Conservation (phyloP, 2,329 filamentous ascomycete species). For the Atkinsonella texensis region DNA sequence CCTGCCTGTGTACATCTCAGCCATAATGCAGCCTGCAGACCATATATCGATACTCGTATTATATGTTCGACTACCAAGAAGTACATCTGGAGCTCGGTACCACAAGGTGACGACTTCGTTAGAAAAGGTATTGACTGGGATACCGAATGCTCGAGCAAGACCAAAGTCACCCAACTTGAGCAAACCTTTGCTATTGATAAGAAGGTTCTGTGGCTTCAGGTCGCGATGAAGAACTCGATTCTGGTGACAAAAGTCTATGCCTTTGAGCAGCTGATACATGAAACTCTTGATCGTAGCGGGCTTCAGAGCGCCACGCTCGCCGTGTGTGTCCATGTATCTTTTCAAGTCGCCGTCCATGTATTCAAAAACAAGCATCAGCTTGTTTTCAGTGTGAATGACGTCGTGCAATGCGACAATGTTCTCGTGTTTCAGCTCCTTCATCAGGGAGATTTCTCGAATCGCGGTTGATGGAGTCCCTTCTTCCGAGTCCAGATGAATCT, state of each 20-base stretch:
- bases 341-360: constrained; percentile 98
- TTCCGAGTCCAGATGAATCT: constrained; percentile 97
- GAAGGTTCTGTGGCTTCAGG: constrained; percentile 88
- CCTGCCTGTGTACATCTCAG: constrained; percentile 95
- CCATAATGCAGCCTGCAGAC: constrained; percentile 99
- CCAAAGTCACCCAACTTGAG: constrained; percentile 93
- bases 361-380: constrained; percentile 98
- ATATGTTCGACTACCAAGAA: constrained; percentile 88
- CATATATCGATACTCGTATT: constrained; percentile 99
- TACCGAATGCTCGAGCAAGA: constrained; percentile 86
- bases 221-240: constrained; percentile 94
- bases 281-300: constrained; percentile 92
- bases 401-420: constrained; percentile 97
- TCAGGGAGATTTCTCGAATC: constrained; percentile 95
- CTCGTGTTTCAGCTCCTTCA: constrained; percentile 99
- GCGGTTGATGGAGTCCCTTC: constrained; percentile 95
- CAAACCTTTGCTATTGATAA: constrained; percentile 85
- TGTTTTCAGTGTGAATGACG: constrained; percentile 99
- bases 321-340: constrained; percentile 94
- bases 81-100: constrained; percentile 93
- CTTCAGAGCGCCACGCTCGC: constrained; percentile 80
- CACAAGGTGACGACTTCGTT: constrained; percentile 96
- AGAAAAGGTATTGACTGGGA: constrained; percentile 94
- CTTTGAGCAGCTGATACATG: constrained; percentile 94
- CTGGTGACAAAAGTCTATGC: constrained; percentile 96